Evolutionary conservation across 345 rosid species (phyloP).

Genomic region (Mercurialis annua): DNA sequence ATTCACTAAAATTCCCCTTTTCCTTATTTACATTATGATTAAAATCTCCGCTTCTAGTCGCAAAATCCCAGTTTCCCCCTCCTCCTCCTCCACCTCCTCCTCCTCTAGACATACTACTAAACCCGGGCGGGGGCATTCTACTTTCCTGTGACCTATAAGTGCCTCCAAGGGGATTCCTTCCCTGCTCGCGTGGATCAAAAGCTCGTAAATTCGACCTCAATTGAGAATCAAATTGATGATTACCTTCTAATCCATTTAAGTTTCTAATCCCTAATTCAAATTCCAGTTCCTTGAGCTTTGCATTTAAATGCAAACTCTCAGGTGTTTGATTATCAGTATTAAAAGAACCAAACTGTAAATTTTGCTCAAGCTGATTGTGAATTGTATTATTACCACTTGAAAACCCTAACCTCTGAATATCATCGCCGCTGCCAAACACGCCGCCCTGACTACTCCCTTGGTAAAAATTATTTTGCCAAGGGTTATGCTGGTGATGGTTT

Average conservation of each 20-base stretch:
- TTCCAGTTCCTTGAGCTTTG: conserved; percentile 30
- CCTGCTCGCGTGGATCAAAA: conserved; percentile 31
- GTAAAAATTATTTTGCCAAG: conserved; percentile 23
- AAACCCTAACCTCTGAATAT: conserved; percentile 50
- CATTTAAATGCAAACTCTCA: conserved; percentile 36
- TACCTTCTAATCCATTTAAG: conserved; percentile 30
- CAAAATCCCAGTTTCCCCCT: conserved; percentile 30
- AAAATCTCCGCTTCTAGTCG: conserved; percentile 28
- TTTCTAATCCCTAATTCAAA: conserved; percentile 17
- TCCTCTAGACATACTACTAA: conserved; percentile 33
- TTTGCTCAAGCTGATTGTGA: conserved; percentile 36
- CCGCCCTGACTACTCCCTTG: conserved; percentile 34
- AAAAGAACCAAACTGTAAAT: conserved; percentile 60
- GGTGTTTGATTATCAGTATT: conserved; percentile 40
- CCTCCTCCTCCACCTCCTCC: conserved; percentile 32
- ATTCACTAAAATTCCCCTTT: conserved; percentile 29
- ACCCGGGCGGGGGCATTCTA: conserved; percentile 40
- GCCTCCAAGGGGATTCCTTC: conserved; percentile 39
- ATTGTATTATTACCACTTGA: conserved; percentile 27
- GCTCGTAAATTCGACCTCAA: conserved; percentile 27
- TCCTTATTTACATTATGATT: conserved; percentile 32
- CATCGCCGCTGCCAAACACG: conserved; percentile 27
- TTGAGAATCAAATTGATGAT: conserved; percentile 31
- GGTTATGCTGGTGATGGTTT: conserved; percentile 28
- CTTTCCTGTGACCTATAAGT: conserved; percentile 29